Base-by-base conservation (phyloP, 176 grass and related monocot genomes). In the Phyllostachys edulis region DNA sequence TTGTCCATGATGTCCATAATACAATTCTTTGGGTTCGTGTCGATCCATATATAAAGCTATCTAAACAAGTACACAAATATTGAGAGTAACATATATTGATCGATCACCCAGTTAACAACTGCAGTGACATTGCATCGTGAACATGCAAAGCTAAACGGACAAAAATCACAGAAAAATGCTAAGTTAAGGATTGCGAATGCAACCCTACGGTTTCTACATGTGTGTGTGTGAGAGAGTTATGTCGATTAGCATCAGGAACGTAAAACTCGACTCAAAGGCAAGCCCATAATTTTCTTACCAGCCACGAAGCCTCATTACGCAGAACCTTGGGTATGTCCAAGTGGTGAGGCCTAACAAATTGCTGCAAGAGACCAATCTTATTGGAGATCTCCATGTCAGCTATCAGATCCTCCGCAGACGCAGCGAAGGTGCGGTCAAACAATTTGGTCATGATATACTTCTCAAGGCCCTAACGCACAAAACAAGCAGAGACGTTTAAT, bases 391-490 rank as follows among this genome's bases (percentile, higher is more conserved):
- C 85, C 3, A 77, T 56, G 82, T 98, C 92, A 6, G 76, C 47
- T 18, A 63, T 64, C 0, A 51, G 64, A 75, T 98, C 95, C 63
- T 94, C 95, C 0, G 78, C 13, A 15, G 92, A 93, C 0, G 80
- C 74, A 64, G 82, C 89, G 68, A 95, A 98, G 24, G 89, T 87
- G 70, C 79, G 66, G 69, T 94, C 73, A 63, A 98, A 98, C 63
- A 98, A 84, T 72, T 95, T 98, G 2, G 92, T 98, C 92, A 95
- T 98, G 70, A 98, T 37, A 77, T 81, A 98, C 82, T 98, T 98
- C 86, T 95, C 95, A 39, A 98, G 85, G 60, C 92, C 89, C 95
- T 98, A 46, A 6, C 29, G n/a, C 18, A 54, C 0, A 82, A 15
- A 80, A 49, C 9, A 52, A 47, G 14, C 40, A 69, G 8, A 39